Conservation (phyloP, 192 early-diverging fungal species). For the Coemansia nantahalensis region DNA sequence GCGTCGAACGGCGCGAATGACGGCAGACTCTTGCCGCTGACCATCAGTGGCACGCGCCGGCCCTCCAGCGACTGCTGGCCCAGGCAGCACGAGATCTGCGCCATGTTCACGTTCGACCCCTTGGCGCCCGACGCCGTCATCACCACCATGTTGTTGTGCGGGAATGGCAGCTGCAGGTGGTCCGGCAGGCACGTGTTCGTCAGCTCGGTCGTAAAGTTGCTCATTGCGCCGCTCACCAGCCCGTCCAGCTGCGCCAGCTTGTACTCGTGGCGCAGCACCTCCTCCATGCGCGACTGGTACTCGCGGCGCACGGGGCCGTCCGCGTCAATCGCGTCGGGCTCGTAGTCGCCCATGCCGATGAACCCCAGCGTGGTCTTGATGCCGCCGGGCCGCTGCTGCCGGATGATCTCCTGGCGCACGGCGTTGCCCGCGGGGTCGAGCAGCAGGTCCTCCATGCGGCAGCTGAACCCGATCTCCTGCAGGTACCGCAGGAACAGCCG, state of each 20-base stretch:
- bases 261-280: conserved; percentile 78
- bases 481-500: conserved; percentile 89
- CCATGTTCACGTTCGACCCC: conserved; percentile 91
- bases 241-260: conserved; percentile 88
- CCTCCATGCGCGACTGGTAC: conserved; percentile 75
- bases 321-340: conserved; percentile 32
- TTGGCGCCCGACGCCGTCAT: conserved; percentile 99
- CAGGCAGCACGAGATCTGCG: conserved; percentile 95
- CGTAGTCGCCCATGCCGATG: conserved; percentile 61
- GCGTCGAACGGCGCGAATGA: conserved; percentile 91
- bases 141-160: conserved; percentile 97
- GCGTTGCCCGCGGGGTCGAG: conserved; percentile 81
- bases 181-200: conserved; percentile 30
- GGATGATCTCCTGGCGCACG: conserved; percentile 70
- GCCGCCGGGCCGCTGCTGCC: conserved; percentile 61
- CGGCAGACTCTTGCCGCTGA: conserved; percentile 94
- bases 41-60: conserved; percentile 95
- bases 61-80: conserved; percentile 99
- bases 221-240: conserved; percentile 80
- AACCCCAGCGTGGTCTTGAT: conserved; percentile 70
- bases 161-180: conserved; percentile 66
- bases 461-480: conserved; percentile 89
- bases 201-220: conserved; percentile 68
- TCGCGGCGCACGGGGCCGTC: conserved; percentile 51
- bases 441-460: conserved; percentile 97